Conservation (phyloP, 495 filamentous ascomycete genomes). For the Talaromyces nanjingensis region DNA sequence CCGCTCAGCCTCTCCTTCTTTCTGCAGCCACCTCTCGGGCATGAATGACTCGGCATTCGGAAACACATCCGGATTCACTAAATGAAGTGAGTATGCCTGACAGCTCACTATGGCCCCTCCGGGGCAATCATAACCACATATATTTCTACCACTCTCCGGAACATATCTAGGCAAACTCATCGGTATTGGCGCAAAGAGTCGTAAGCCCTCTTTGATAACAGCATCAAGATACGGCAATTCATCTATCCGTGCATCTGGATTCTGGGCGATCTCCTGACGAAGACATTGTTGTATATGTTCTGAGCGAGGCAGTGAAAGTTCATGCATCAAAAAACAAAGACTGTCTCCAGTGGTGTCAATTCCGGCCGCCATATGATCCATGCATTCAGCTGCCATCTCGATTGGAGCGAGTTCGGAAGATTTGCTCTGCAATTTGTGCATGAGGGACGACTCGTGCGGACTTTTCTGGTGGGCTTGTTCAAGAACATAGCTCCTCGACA, state of each 20-base stretch:
- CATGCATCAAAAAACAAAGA: conserved; percentile 60
- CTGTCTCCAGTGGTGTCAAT: conserved; percentile 63
- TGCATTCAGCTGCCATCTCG: conserved; percentile 39
- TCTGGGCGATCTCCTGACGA: conserved; percentile 46
- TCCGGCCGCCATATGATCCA: conserved; percentile 48
- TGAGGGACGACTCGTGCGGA: conserved; percentile 20
- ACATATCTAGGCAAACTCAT: conserved; percentile 60
- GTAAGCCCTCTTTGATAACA: conserved; percentile 62
- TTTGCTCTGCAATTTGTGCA: conserved; percentile 28
- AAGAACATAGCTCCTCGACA: conserved; percentile 25
- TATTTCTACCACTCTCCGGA: conserved; percentile 31
- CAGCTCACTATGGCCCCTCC: conserved; percentile 58
- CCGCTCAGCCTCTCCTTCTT: conserved; percentile 30
- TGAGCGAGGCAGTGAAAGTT: conserved; percentile 50
- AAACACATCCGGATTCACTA: conserved; percentile 47
- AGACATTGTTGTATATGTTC: conserved; percentile 37
- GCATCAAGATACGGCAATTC: conserved; percentile 61
- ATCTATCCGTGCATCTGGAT: conserved; percentile 59
- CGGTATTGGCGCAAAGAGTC: conserved; percentile 59
- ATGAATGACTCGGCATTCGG: conserved; percentile 47
- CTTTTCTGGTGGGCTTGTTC: conserved; percentile 19
- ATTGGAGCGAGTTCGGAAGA: conserved; percentile 18
- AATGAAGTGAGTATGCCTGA: conserved; percentile 62
- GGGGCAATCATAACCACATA: conserved; percentile 42
- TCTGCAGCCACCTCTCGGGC: conserved; percentile 59